Conservation (phyloP, 2,329 filamentous ascomycete species). For the Emericellopsis atlantica region DNA sequence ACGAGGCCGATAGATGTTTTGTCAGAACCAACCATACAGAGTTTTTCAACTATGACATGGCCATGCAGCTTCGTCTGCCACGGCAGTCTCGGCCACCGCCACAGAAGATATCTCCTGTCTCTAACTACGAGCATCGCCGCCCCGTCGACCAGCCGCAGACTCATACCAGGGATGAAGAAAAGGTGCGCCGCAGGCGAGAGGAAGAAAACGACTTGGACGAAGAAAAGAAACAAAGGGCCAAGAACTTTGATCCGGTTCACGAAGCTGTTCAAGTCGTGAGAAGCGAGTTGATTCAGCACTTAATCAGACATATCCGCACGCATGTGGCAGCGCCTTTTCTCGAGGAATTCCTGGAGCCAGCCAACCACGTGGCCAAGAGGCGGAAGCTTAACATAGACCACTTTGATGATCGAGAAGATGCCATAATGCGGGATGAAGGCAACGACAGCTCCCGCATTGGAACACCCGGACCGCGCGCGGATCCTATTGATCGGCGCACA, state of each 20-base stretch:
- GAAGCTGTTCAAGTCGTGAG: conserved; percentile 72
- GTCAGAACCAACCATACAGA: conserved; percentile 65
- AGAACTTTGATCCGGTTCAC: conserved; percentile 77
- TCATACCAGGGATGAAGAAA: conserved; percentile 48
- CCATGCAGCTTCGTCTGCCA: conserved; percentile 60
- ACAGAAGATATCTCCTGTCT: conserved; percentile 1
- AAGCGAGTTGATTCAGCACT: conserved; percentile 71
- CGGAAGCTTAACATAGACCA: conserved; percentile 67
- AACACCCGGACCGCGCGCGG: conserved; percentile 52
- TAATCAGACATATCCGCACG: conserved; percentile 79
- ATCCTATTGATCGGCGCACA: conserved; percentile 48
- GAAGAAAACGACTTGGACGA: conserved; percentile 76
- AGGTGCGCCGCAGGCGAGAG: conserved; percentile 53
- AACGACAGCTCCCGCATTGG: conserved; percentile 50
- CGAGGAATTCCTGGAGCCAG: conserved; percentile 71
- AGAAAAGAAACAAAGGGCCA: conserved; percentile 77
- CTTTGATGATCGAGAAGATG: conserved; percentile 45
- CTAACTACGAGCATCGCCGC: background rate
- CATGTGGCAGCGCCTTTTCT: conserved; percentile 74
- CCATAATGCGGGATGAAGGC: conserved; percentile 38
- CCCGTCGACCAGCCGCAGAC: conserved; percentile 7
- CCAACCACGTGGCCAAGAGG: conserved; percentile 67
- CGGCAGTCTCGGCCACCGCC: conserved; percentile 7
- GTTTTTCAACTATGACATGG: conserved; percentile 85
- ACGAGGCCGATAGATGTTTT: conserved; percentile 72